These are phyloP conservation scores for Hydnum rufescens DNA, from an alignment of 768 basidiomycete genomes.

Conservation along the genomic window DNA sequence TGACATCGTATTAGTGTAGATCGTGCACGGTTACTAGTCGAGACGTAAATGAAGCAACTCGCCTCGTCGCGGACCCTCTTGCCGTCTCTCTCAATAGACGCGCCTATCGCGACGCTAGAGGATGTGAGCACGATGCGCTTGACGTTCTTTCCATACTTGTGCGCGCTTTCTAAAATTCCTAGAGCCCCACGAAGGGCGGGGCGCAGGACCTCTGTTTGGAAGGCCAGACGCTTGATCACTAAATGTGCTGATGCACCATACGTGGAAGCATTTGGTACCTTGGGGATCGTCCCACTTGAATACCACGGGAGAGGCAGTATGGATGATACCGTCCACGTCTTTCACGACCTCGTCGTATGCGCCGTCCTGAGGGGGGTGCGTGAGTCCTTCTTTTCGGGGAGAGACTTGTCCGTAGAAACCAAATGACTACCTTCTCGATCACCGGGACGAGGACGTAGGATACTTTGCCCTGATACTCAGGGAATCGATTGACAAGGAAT, in stretches of 20 bases:
- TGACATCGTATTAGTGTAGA: background rate
- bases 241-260: background rate
- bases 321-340: conserved; percentile 20
- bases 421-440: conserved; percentile 30
- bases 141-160: conserved; percentile 16
- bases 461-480: conserved; percentile 24
- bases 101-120: too few relatives aligned
- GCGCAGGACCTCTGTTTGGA: conserved; percentile 20
- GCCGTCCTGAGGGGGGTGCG: conserved; percentile 6
- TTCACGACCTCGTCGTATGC: conserved; percentile 24
- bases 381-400: background rate
- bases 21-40: conserved; percentile 18
- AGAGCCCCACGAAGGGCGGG: conserved; percentile 21
- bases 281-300: conserved; percentile 12
- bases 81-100: too few relatives aligned
- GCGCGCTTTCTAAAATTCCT: conserved; percentile 16
- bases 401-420: too few relatives aligned
- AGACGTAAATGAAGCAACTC: conserved; percentile 21
- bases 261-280: background rate
- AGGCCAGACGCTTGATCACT: too few relatives aligned
- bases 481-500: background rate
- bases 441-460: conserved; percentile 51
- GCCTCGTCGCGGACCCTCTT: too few relatives aligned
- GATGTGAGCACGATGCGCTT: too few relatives aligned
- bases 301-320: conserved; percentile 17